Conservation (phyloP, 176 grass and related monocot genomes). For the Lolium rigidum region DNA sequence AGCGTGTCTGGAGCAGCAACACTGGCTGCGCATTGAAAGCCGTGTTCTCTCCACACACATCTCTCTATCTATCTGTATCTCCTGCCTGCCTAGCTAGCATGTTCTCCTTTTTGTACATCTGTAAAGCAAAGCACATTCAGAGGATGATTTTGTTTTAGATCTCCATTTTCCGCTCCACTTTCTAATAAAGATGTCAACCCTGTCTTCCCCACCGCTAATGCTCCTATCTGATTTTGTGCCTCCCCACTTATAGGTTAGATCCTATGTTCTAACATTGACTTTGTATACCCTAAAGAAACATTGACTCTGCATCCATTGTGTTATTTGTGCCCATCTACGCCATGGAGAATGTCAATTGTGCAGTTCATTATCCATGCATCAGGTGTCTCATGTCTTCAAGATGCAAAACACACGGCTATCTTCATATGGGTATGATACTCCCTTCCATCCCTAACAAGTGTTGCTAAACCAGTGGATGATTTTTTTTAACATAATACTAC, state of each 20-base stretch:
- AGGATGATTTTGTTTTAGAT: neutral
- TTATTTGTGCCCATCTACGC: neutral
- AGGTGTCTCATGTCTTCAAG: neutral
- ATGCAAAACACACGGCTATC: too few species aligned
- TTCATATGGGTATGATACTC: too few species aligned
- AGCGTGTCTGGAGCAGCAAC: constrained; percentile 23
- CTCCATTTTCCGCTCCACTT: neutral
- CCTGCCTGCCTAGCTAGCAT: neutral
- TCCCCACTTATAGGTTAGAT: constrained; percentile 5
- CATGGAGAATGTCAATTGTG: neutral
- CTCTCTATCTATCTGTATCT: neutral
- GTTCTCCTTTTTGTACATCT: neutral
- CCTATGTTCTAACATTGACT: constrained; percentile 11
- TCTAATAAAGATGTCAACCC: neutral
- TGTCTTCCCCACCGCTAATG: neutral
- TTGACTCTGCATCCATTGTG: neutral
- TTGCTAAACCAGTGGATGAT: too few species aligned
- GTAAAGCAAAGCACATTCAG: neutral
- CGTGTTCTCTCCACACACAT: neutral
- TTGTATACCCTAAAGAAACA: neutral
- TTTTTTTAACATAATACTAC: too few species aligned
- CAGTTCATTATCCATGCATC: neutral
- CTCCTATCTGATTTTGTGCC: neutral
- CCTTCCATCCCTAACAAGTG: too few species aligned
- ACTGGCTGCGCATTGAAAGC: constrained; percentile 29